Percentiles rank a stretch among this genome's conserved stretches.
Conservation (phyloP, 352 stramenopile species). For the Globisporangium spiculum region DNA sequence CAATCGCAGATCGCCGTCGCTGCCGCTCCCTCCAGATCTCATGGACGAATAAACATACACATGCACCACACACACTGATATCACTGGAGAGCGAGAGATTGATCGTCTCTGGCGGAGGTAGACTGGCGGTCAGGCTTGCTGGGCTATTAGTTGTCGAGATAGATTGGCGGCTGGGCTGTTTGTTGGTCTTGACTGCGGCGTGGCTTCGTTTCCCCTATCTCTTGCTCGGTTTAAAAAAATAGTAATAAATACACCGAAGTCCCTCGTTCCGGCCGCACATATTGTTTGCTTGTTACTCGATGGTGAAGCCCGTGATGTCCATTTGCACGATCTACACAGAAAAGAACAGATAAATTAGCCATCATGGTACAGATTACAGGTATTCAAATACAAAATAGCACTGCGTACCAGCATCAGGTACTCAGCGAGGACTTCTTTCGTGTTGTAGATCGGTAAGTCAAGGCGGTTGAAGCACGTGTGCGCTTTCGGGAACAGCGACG, state of each 20-base stretch:
- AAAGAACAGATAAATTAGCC: background rate
- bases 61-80: background rate
- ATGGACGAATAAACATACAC: constrained; percentile 11
- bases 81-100: background rate
- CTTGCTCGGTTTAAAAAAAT: constrained; percentile 5
- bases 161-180: background rate
- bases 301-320: constrained; percentile 95
- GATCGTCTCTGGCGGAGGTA: background rate
- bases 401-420: constrained; percentile 58
- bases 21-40: constrained; percentile 34
- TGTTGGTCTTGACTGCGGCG: constrained; percentile 1
- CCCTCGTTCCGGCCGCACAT: background rate
- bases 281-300: constrained; percentile 41
- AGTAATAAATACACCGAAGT: constrained; percentile 10
- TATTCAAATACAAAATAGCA: background rate
- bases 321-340: constrained; percentile 91
- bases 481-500: constrained; percentile 71
- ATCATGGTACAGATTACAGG: background rate
- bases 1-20: constrained; percentile 31
- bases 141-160: background rate
- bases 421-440: constrained; percentile 61
- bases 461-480: constrained; percentile 87
- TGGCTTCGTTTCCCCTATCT: background rate
- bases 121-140: background rate
- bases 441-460: constrained; percentile 73